Base-by-base conservation (phyloP, 352 stramenopile species). In the Pythium plurisporium region DNA sequence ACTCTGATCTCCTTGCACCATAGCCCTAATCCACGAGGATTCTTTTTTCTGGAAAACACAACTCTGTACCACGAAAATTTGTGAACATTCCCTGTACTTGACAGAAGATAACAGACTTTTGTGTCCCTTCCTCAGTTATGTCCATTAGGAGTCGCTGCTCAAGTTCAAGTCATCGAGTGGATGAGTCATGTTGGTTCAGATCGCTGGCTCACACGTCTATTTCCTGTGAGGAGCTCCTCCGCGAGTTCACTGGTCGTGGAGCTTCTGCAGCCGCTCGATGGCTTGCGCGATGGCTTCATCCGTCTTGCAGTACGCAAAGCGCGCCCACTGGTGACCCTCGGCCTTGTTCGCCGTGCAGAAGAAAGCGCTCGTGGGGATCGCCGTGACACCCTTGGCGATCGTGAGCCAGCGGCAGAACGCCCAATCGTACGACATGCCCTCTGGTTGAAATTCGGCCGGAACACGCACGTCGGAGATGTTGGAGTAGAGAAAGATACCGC, bases 291-390 rank as follows among this genome's bases (percentile, higher is more conserved):
- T 81, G n/a, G 87, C 94, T 30, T 96, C 82, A 56, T 98, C 94
- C 30, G 87, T 96, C 79, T 98, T 98, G 79, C 95, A 99, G 74
- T 97, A 99, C 29, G 93, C 93, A 63, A 99, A 98, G 42, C 95
- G 89, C 5, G 83, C 91, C 66, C 89, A 86, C 30, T 83, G 69
- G 53, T 82, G 74, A 34, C 80, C 82, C 26, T 86, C 68, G 9
- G 56, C 46, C 38, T 94, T 88, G 67, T 96, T 96, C 30, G 70
- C 76, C 20, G 70, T 27, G 43, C 76, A 86, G 57, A 98, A 98
- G 72, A 98, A 98, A 33, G 91, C 87, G 38, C 73, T 90, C 20
- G 81, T 94, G 25, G 91, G 94, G 72, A 97, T 98, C 20, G 89
- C 82, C 5, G 91, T 96, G 59, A 98, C 93, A 36, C 89, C 87